Conservation (phyloP, 306 rosid species). For the Pueraria montana region DNA sequence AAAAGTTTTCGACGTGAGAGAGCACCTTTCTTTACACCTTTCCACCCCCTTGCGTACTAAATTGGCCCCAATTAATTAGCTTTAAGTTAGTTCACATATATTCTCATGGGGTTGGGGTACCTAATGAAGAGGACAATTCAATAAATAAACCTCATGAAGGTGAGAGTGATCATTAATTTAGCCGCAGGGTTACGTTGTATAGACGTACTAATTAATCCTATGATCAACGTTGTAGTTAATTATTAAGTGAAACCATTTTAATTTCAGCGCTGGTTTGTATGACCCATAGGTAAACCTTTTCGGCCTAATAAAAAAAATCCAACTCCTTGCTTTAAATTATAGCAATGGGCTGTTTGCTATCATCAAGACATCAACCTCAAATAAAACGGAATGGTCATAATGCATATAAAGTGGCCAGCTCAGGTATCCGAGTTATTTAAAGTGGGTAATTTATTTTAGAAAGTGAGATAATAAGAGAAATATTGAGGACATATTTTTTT, state of each 20-base stretch:
- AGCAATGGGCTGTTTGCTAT: not conserved
- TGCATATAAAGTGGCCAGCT: constrained; percentile 26
- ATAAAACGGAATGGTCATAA: not conserved
- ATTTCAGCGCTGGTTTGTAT: not conserved
- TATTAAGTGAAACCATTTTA: not conserved
- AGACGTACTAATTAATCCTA: constrained; percentile 9
- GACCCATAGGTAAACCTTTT: not conserved
- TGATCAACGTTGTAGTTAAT: not conserved
- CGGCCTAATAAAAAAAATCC: not conserved
- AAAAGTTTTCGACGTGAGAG: constrained; percentile 8
- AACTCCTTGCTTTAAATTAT: not conserved
- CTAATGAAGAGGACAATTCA: constrained; percentile 6
- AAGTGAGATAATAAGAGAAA: too few species aligned
- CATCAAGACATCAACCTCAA: not conserved
- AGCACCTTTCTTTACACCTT: not conserved
- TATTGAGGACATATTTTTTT: too few species aligned
- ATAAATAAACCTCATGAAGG: constrained; percentile 2
- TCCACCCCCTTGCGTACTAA: not conserved
- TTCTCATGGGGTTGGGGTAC: constrained; percentile 29
- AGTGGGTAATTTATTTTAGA: too few species aligned
- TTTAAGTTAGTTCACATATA: constrained; percentile 6
- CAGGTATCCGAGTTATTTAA: not conserved
- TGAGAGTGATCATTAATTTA: constrained; percentile 1
- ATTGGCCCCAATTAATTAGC: constrained; percentile 15
- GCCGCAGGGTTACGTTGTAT: not conserved